Percentiles rank a stretch among this genome's conserved stretches.
These are phyloP conservation scores for Suillus alpinus DNA, from an alignment of 768 basidiomycete genomes.

Conservation along the genomic window DNA sequence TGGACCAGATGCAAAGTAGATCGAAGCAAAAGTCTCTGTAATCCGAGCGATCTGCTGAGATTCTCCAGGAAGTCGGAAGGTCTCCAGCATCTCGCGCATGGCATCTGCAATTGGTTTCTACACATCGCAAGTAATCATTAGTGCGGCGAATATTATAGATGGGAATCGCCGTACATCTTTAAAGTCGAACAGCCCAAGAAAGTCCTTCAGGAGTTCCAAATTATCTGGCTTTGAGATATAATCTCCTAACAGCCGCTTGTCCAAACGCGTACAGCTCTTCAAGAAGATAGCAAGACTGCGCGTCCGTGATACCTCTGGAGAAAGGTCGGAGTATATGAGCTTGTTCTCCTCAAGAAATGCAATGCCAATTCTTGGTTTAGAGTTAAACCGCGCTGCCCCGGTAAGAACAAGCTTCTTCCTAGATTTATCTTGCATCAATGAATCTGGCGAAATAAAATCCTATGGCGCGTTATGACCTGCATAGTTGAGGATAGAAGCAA, in stretches of 20 bases:
- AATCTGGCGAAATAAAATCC: slow-evolving; percentile 55
- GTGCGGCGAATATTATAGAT: neutral
- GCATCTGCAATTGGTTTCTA: slow-evolving; percentile 96
- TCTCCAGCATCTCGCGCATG: slow-evolving; percentile 90
- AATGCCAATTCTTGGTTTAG: slow-evolving; percentile 87
- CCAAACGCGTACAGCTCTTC: slow-evolving; percentile 78
- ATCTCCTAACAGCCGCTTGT: slow-evolving; percentile 93
- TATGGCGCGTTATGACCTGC: slow-evolving; percentile 23
- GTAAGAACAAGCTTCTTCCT: slow-evolving; percentile 83
- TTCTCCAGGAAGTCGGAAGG: slow-evolving; percentile 94
- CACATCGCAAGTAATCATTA: neutral
- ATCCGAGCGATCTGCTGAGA: slow-evolving; percentile 91
- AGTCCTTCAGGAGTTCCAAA: slow-evolving; percentile 78
- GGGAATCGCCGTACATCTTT: slow-evolving; percentile 57
- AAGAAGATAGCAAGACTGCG: slow-evolving; percentile 82
- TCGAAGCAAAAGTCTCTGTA: slow-evolving; percentile 90
- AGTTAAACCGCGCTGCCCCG: slow-evolving; percentile 85
- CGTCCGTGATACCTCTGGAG: slow-evolving; percentile 51
- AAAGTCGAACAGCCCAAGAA: slow-evolving; percentile 88
- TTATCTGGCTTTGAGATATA: slow-evolving; percentile 90
- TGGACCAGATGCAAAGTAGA: slow-evolving; percentile 83
- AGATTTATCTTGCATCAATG: slow-evolving; percentile 68
- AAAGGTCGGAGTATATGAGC: slow-evolving; percentile 73
- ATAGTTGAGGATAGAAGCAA: neutral
- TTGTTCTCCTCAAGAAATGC: slow-evolving; percentile 90